phyloP scores from a whole-genome alignment of 2,329 filamentous ascomycete species.

The Colletotrichum orchidophilum region DNA sequence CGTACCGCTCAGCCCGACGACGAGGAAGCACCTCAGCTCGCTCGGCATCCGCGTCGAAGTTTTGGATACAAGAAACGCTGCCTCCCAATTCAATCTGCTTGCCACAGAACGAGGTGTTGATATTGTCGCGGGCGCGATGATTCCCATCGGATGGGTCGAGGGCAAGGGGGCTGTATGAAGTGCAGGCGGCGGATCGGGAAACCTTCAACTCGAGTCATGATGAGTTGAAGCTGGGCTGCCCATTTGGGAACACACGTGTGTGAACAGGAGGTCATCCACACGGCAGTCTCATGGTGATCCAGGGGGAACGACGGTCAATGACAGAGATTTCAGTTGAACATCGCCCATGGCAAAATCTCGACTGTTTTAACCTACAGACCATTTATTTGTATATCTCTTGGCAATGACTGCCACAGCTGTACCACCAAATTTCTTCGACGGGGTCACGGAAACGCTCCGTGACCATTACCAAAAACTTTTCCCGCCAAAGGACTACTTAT shows the following conservation, averaged over 20 bases:
- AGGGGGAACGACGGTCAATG: neutral
- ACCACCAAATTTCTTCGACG: neutral
- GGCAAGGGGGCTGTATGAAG: constrained; percentile 51
- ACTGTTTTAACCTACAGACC: neutral
- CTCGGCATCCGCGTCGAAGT: constrained; percentile 89
- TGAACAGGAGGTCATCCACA: neutral
- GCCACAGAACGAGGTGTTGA: constrained; percentile 91
- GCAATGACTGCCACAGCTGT: neutral
- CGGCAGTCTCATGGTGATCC: neutral
- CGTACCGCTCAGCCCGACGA: constrained; percentile 78
- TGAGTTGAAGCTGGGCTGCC: neutral
- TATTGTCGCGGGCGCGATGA: constrained; percentile 86
- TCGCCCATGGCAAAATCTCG: neutral
- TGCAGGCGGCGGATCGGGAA: neutral
- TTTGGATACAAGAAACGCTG: constrained; percentile 91
- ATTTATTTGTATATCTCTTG: neutral
- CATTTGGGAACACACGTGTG: neutral
- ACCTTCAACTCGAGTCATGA: constrained; percentile 2
- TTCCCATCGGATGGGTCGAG: constrained; percentile 86
- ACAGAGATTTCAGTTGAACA: neutral
- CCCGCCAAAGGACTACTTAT: neutral
- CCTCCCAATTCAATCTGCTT: constrained; percentile 92
- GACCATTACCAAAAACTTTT: neutral
- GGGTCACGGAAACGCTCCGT: neutral
- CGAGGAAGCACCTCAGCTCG: constrained; percentile 75